Conservation (phyloP, 371 early-diverging fungal genomes). For the Actinomortierella ambigua region DNA sequence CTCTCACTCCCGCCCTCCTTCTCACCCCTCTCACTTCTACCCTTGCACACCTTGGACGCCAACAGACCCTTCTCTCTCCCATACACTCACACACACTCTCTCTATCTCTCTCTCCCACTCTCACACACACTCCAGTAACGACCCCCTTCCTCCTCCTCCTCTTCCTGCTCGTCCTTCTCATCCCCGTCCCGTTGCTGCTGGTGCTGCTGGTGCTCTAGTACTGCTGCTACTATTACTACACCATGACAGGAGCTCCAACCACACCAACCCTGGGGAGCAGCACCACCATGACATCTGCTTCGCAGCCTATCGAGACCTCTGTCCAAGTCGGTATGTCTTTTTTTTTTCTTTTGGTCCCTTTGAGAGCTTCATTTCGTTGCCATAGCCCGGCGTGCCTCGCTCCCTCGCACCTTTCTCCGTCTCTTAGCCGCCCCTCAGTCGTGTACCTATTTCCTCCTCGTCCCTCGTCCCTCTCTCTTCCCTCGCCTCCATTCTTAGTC, state of each 20-base stretch:
- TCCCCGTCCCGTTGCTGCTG: background rate
- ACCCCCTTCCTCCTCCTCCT: background rate
- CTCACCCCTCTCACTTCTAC: background rate
- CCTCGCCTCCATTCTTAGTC: background rate
- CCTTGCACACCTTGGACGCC: background rate
- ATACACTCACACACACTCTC: too few relatives aligned
- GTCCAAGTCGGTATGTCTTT: constrained; percentile 42
- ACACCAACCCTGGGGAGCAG: constrained; percentile 16
- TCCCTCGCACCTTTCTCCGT: background rate
- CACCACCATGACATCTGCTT: constrained; percentile 22
- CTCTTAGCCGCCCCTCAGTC: background rate
- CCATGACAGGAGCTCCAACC: background rate
- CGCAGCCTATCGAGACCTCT: constrained; percentile 41
- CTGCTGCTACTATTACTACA: background rate
- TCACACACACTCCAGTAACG: constrained; percentile 3
- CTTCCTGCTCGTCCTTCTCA: background rate
- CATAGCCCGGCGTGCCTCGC: background rate
- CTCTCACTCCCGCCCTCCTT: background rate
- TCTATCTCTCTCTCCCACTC: background rate
- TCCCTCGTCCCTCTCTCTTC: constrained; percentile 1
- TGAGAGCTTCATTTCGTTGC: background rate
- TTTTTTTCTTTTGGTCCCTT: background rate
- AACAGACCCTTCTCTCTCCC: background rate
- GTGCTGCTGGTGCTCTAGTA: background rate
- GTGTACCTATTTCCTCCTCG: background rate